Conservation (phyloP, 257 asterid species). For the Lavandula angustifolia region DNA sequence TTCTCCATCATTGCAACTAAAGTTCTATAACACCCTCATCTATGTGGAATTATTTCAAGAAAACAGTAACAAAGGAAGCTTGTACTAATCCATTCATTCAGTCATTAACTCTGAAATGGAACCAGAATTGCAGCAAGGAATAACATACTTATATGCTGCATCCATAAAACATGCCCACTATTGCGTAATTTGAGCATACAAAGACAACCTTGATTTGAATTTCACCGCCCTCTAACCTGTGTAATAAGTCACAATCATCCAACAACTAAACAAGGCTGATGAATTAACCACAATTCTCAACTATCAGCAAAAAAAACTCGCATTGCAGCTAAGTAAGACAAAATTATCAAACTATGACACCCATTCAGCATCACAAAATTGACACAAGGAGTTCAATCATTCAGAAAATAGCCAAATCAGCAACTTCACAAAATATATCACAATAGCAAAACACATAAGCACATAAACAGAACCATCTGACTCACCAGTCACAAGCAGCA, state of each 20-base stretch:
- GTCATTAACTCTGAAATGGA: background rate
- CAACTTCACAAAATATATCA: slow-evolving; percentile 17
- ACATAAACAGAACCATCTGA: slow-evolving; percentile 22
- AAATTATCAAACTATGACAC: slow-evolving; percentile 31
- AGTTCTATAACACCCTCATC: slow-evolving; percentile 12
- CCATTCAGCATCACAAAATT: background rate
- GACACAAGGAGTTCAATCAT: background rate
- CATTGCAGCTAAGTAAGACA: slow-evolving; percentile 14
- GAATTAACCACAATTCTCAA: slow-evolving; percentile 20
- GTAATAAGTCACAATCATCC: slow-evolving; percentile 9
- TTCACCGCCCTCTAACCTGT: slow-evolving; percentile 22
- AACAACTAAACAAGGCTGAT: slow-evolving; percentile 31
- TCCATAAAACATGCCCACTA: background rate
- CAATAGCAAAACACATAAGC: background rate
- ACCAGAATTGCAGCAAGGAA: too few species aligned
- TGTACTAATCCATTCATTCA: too few species aligned
- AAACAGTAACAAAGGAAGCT: background rate
- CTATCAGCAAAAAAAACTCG: too few species aligned
- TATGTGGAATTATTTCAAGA: slow-evolving; percentile 8
- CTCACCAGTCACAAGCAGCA: slow-evolving; percentile 47
- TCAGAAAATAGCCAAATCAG: slow-evolving; percentile 5
- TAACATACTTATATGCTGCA: background rate
- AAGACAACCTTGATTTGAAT: slow-evolving; percentile 16
- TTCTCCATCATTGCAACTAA: slow-evolving; percentile 13
- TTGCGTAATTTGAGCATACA: slow-evolving; percentile 2